Evolutionary conservation across 495 filamentous ascomycete genomes (phyloP), one percentile per base, ranked within the genome.

Genomic region (Aspergillus homomorphus): DNA sequence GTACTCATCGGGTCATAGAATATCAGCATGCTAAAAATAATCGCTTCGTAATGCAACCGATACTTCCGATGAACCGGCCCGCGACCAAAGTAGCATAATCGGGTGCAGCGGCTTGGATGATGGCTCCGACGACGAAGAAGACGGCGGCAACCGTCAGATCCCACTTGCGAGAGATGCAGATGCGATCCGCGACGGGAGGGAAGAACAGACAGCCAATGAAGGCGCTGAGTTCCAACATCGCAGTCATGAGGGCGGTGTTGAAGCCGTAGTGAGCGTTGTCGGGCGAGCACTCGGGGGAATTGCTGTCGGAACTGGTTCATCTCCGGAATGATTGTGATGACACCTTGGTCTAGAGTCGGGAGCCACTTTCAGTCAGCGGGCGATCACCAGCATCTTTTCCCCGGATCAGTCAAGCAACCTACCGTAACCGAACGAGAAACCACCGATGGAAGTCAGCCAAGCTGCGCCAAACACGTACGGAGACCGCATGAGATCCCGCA

Each of bases 161-260:
- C 70, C 64, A 69, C 53, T 73, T 73, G 4, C 68, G n/a, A 9
- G 66, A 71, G 19, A 65, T 64, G 3, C 54, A 71, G 19, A 65
- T 64, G 3, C 54, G 58, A 42, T 71, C 66, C 0, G 66, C 63
- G 23, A 70, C n/a, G 14, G 56, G 57, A 6, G 68, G 66, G 3
- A 66, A 57, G 51, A 68, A 64, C 2, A 68, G 42, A 56, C 63
- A 68, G 18, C 68, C 68, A 19, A 71, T 44, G 30, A 71, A 71
- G 10, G 63, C 58, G 0, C 66, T 66, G 3, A 69, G 61, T 30
- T 66, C 56, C 4, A 71, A 46, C 62, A 67, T 69, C 1, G 21
- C 64, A 1, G 63, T 68, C 58, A 68, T 50, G 30, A 69, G 60
- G 2, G 60, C 66, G 1, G 20, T 51, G 44, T 63, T 38, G 41